phyloP scores from a whole-genome alignment of 495 filamentous ascomycete genomes.

The Aspergillus hancockii region DNA sequence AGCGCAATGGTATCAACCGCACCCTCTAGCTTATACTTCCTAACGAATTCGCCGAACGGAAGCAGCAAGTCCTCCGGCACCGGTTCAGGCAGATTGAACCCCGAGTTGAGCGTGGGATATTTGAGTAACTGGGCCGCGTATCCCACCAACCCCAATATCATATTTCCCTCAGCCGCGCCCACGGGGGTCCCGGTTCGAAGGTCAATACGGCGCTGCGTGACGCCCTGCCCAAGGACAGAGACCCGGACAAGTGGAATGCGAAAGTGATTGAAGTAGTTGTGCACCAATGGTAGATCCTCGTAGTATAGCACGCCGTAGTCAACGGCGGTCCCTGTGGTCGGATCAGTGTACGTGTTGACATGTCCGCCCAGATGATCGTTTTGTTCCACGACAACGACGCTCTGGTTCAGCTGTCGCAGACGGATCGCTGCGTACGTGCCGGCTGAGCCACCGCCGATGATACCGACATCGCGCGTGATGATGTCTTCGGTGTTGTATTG shows the following conservation, averaged over 20 bases:
- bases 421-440: slow-evolving; percentile 44
- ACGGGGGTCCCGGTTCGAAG: not conserved
- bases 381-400: slow-evolving; percentile 44
- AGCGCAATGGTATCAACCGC: slow-evolving; percentile 3
- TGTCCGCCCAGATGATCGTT: slow-evolving; percentile 44
- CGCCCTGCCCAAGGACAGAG: not conserved
- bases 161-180: not conserved
- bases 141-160: slow-evolving; percentile 8
- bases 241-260: not conserved
- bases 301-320: slow-evolving; percentile 42
- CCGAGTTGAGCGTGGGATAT: slow-evolving; percentile 43
- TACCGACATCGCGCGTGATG: slow-evolving; percentile 34
- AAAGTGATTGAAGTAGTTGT: slow-evolving; percentile 29
- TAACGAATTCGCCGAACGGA: slow-evolving; percentile 43
- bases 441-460: slow-evolving; percentile 49
- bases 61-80: slow-evolving; percentile 49
- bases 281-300: slow-evolving; percentile 33
- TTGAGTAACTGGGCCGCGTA: slow-evolving; percentile 32
- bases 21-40: slow-evolving; percentile 32
- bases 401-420: slow-evolving; percentile 32
- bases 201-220: slow-evolving; percentile 8
- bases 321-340: slow-evolving; percentile 33
- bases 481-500: not conserved
- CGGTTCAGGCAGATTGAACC: slow-evolving; percentile 41
- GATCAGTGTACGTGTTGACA: slow-evolving; percentile 43